phyloP scores from a whole-genome alignment of 352 stramenopile genomes.

The Aphanomyces invadans region DNA sequence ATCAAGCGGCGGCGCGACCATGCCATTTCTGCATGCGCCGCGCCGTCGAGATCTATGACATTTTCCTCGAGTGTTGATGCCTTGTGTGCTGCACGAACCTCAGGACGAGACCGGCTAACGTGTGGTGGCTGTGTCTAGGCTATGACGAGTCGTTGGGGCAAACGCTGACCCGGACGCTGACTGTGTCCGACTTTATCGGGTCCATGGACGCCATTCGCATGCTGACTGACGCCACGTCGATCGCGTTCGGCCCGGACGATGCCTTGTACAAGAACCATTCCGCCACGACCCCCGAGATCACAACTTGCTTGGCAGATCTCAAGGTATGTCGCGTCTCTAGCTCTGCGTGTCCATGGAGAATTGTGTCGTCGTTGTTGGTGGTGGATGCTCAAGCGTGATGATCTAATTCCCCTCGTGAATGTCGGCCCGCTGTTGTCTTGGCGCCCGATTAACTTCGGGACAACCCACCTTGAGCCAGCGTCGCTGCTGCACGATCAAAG shows the following conservation, averaged over 20 bases:
- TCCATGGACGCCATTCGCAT: conserved; percentile 92
- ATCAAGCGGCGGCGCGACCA: conserved; percentile 49
- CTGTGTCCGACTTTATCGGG: conserved; percentile 81
- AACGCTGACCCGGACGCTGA: conserved; percentile 77
- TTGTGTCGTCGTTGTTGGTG: no score
- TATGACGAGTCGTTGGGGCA: conserved; percentile 90
- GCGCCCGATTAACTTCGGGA: conserved; percentile 22
- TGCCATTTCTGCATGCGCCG: conserved; percentile 20
- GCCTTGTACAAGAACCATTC: conserved; percentile 76
- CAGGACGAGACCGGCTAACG: no score
- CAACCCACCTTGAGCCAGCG: conserved; percentile 17
- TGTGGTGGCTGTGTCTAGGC: conserved; percentile 33
- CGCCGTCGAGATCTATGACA: conserved; percentile 22
- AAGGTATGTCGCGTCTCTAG: no score
- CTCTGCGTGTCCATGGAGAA: no score
- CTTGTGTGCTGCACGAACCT: no score
- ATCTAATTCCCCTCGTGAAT: conserved; percentile 18
- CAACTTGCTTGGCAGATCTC: conserved; percentile 80
- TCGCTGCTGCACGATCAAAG: conserved; percentile 11
- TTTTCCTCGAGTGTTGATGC: neutral
- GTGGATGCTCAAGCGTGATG: conserved; percentile 17
- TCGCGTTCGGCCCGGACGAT: conserved; percentile 84
- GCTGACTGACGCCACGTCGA: conserved; percentile 90
- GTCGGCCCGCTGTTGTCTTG: conserved; percentile 18
- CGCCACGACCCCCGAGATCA: conserved; percentile 74